A percentile compares a stretch with the other conserved stretches of the same genome.
These are phyloP conservation scores for Phaeosphaeriaceae sp. DNA, from an alignment of 2,329 filamentous ascomycete genomes.

Conservation along the genomic window DNA sequence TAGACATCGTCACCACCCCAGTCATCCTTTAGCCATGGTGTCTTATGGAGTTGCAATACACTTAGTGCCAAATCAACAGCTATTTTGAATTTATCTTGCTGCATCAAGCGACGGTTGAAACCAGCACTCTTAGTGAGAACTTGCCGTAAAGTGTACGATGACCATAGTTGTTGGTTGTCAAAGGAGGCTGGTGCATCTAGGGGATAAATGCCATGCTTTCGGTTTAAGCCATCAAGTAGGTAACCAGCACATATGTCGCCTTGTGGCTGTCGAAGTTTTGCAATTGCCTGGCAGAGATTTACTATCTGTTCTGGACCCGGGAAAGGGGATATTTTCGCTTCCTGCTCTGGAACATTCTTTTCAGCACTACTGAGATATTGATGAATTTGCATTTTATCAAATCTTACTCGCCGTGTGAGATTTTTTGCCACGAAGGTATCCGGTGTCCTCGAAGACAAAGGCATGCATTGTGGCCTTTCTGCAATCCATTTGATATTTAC, in stretches of 20 bases:
- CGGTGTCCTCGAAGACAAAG: background rate
- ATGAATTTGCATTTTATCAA: constrained; percentile 8
- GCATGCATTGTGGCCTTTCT: constrained; percentile 8
- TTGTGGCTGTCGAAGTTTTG: constrained; percentile 14
- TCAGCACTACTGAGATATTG: background rate
- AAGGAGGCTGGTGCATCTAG: constrained; percentile 2
- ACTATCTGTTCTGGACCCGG: constrained; percentile 12
- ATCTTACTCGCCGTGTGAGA: constrained; percentile 6
- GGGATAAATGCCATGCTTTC: constrained; percentile 23
- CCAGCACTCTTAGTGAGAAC: constrained; percentile 8
- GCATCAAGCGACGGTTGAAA: constrained; percentile 10
- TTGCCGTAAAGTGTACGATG: constrained; percentile 15
- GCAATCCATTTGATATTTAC: constrained; percentile 19
- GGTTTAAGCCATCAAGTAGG: constrained; percentile 13
- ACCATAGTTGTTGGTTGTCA: constrained; percentile 16
- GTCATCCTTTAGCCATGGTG: constrained; percentile 28
- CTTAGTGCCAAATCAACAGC: constrained; percentile 26
- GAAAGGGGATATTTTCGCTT: background rate
- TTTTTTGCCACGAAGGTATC: background rate
- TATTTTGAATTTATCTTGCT: constrained; percentile 21
- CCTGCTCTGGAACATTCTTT: background rate
- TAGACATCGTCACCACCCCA: constrained; percentile 25
- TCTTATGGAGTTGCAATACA: constrained; percentile 29
- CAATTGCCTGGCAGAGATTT: constrained; percentile 22
- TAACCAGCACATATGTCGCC: constrained; percentile 21